Base-by-base conservation (phyloP, 2,329 filamentous ascomycete genomes). In the Apiospora phragmitis region DNA sequence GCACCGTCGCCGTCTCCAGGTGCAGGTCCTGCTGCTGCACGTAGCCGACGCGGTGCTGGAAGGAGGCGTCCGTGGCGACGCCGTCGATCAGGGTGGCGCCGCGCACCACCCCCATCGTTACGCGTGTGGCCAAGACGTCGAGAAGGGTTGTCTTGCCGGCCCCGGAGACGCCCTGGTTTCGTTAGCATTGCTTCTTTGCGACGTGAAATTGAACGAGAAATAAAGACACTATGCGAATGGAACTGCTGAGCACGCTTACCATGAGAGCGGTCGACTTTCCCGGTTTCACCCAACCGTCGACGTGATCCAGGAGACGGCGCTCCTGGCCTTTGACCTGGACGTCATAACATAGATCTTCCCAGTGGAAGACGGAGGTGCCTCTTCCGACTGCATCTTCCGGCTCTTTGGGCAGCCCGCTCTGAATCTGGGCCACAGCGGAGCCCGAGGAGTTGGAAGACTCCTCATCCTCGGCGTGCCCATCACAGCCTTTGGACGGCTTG, bases 131-230 rank as follows among this genome's bases (percentile, higher is more conserved):
- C 74, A 98, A 86, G 45, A 93, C 93, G 81, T 97, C 93, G 42
- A 98, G 84, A 38, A 98, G 88, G 0, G 95, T 97, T 0, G 95
- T 98, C 82, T 98, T 98, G 71, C 95, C 95, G n/a, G 95, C 95
- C 75, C 95, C 94, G 42, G 92, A 94, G 9, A 95, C 93, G 83
- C 94, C 93, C 68, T 49, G 18, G 3, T 26, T 11, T 24, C 7
- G 14, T 14, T 24, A 41, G 35, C 32, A 5, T 16, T n/a, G 4
- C 21, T 41, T 6, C 9, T 12, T 14, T 38, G 6, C 3, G 45
- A 9, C 18, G 21, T 6, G 21, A 9, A 9, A 8, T 24, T 14
- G 21, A 4, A 14, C 2, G 32, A 21, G 59, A 9, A 14, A 65
- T n/a, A 21, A n/a, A 62, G 24, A 7, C 7, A 24, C n/a, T 1